Evolutionary conservation across 352 stramenopile genomes (phyloP), one percentile per base, ranked within the genome.

Genomic region (Paralagenidium karlingii): DNA sequence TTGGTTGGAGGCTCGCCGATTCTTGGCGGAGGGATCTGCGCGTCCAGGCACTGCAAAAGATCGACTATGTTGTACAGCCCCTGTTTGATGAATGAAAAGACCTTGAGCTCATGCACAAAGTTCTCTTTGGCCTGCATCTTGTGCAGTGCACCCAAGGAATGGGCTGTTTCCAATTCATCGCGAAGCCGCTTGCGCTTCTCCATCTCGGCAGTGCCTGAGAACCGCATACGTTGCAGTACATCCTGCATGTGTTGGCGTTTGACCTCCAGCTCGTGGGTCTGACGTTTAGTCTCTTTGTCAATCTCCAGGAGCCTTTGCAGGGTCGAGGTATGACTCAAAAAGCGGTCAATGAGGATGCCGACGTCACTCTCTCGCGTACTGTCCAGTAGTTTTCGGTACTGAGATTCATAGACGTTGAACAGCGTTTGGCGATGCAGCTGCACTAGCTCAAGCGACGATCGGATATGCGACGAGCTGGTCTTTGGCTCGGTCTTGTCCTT

Each of bases 361-460:
- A 78, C 31, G 30, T 85, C 65, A 7, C 51, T 49, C 43, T 85
- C 70, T 20, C 55, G 36, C 0, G 70, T 75, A 41, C 77, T 47
- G 7, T 47, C 43, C 2, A 85, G 46, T 10, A 80, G 59, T 3
- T 56, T 58, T 2, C 61, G 63, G 42, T 77, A 84, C 29, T 82
- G 65, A 0, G 44, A 56, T 45, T 84, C 70, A 43, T 78, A 79
- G 3, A 74, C 45, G 8, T 74, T 55, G 47, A 75, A 74, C 16
- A 71, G 46, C n/a, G 63, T 60, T 44, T 84, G 67, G 1, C 63
- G 57, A 37, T 52, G 34, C 22, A 45, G 25, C 24, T 56, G 13
- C 34, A 58, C 43, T 45, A 63, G 40, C 41, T 74, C 41, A 12
- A 26, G 25, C 19, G 49, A 43, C 13, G 55, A 54, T n/a, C 50